These are phyloP conservation scores for Hericium coralloides DNA, from an alignment of 768 basidiomycete species.

Conservation along the genomic window DNA sequence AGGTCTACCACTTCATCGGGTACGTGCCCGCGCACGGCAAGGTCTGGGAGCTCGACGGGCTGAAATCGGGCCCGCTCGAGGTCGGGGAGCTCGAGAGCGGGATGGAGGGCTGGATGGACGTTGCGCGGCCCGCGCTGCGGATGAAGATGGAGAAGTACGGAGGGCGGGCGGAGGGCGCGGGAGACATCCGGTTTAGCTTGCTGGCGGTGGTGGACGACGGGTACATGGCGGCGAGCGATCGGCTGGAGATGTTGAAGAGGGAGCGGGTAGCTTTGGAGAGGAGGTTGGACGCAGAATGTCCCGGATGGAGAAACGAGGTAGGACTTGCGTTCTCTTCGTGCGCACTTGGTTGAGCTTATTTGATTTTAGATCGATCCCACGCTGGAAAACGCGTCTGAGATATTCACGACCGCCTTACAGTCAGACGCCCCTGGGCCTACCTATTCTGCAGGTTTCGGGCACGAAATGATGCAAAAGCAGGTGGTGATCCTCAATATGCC, in stretches of 20 bases:
- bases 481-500: constrained; percentile 37
- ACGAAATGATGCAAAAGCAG: constrained; percentile 33
- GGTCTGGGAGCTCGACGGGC: constrained; percentile 65
- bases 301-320: constrained; percentile 30
- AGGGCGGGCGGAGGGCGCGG: constrained; percentile 29
- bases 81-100: constrained; percentile 41
- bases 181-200: constrained; percentile 48
- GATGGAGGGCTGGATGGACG: constrained; percentile 45
- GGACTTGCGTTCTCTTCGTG: neutral
- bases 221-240: constrained; percentile 40
- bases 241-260: constrained; percentile 42
- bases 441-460: constrained; percentile 37
- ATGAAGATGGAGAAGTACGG: constrained; percentile 55
- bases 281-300: constrained; percentile 24
- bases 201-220: constrained; percentile 50
- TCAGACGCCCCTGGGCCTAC: constrained; percentile 20
- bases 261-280: constrained; percentile 39
- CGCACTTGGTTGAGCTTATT: neutral
- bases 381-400: constrained; percentile 22
- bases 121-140: constrained; percentile 49
- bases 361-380: constrained; percentile 30
- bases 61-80: constrained; percentile 53
- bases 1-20: constrained; percentile 56
- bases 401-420: constrained; percentile 25
- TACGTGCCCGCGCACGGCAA: constrained; percentile 55